Evolutionary conservation across 257 asterid genomes (phyloP).

Genomic region (Haberlea rhodopensis): DNA sequence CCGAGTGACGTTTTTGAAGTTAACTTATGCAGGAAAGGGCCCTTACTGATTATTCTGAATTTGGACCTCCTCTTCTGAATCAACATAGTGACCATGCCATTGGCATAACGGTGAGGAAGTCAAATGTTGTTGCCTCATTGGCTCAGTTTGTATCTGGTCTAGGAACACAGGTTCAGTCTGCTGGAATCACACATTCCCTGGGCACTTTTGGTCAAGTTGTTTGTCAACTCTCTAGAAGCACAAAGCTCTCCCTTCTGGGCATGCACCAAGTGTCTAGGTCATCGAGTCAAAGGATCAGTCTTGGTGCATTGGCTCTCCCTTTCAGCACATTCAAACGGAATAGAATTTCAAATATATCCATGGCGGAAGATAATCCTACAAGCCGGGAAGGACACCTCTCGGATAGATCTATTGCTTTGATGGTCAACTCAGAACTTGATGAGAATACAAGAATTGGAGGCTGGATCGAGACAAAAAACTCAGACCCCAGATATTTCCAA

Average conservation of each 20-base stretch:
- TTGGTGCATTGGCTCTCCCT: constrained; percentile 66
- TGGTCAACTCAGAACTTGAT: constrained; percentile 56
- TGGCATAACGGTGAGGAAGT: constrained; percentile 52
- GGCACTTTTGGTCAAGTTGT: constrained; percentile 78
- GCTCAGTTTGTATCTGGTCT: constrained; percentile 70
- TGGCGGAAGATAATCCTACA: constrained; percentile 39
- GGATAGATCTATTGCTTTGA: constrained; percentile 60
- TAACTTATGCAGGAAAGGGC: constrained; percentile 55
- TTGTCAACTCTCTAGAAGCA: constrained; percentile 57
- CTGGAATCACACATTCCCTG: constrained; percentile 36
- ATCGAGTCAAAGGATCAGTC: constrained; percentile 36
- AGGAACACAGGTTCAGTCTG: constrained; percentile 29
- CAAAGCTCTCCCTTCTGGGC: constrained; percentile 75
- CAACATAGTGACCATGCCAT: constrained; percentile 62
- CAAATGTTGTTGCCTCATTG: constrained; percentile 55
- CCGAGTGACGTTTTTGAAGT: not conserved
- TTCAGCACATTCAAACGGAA: constrained; percentile 38
- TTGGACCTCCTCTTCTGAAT: constrained; percentile 75
- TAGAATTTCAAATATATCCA: constrained; percentile 34
- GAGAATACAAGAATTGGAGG: constrained; percentile 67
- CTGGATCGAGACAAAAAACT: constrained; percentile 64
- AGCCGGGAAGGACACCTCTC: constrained; percentile 18
- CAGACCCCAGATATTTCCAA: constrained; percentile 42
- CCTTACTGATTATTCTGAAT: constrained; percentile 60
- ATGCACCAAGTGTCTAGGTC: constrained; percentile 44